Evolutionary conservation across 495 filamentous ascomycete genomes (phyloP).

Genomic region (Recurvomyces mirabilis): DNA sequence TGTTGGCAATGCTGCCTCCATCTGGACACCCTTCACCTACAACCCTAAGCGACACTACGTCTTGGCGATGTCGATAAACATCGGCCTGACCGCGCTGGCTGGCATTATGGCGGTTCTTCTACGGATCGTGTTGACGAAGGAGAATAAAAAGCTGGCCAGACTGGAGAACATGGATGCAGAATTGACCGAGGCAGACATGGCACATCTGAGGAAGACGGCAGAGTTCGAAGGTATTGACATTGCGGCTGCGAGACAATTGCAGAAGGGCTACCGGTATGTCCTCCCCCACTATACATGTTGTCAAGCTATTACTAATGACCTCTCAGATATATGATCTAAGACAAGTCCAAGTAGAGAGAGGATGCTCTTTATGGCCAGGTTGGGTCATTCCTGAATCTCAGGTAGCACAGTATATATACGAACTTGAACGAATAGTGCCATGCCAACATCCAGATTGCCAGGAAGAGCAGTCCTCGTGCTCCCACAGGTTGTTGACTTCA

Average conservation of each 20-base stretch:
- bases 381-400: no score
- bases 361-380: no score
- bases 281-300: constrained; percentile 7
- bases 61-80: constrained; percentile 38
- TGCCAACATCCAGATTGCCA: no score
- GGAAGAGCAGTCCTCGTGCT: no score
- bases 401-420: no score
- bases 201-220: constrained; percentile 36
- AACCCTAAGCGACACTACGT: constrained; percentile 34
- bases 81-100: constrained; percentile 37
- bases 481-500: no score
- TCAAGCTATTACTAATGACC: no score
- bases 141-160: background rate
- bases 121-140: background rate
- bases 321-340: background rate
- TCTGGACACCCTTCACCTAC: constrained; percentile 48
- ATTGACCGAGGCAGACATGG: constrained; percentile 34
- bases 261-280: constrained; percentile 42
- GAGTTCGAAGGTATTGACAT: constrained; percentile 39
- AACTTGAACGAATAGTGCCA: no score
- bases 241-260: constrained; percentile 34
- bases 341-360: no score
- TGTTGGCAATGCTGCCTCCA: constrained; percentile 41
- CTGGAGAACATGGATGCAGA: constrained; percentile 19
- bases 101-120: constrained; percentile 24